Evolutionary conservation across 176 grass and related monocot species (phyloP).

Genomic region (Oryza meridionalis): DNA sequence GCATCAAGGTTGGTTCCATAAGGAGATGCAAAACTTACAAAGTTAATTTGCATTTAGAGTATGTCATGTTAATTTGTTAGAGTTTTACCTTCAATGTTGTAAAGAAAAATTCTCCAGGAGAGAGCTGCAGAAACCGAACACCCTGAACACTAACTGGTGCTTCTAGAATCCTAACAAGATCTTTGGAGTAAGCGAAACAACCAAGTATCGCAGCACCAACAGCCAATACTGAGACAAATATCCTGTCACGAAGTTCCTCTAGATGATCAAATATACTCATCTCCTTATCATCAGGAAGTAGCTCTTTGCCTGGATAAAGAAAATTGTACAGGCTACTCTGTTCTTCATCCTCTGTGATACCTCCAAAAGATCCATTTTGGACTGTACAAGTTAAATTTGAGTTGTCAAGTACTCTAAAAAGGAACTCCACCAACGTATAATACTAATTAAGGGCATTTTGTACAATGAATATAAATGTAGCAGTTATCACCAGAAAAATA

Average conservation of each 20-base stretch:
- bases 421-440: slow-evolving; percentile 30
- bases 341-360: slow-evolving; percentile 53
- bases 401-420: slow-evolving; percentile 21
- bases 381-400: slow-evolving; percentile 41
- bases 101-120: slow-evolving; percentile 99
- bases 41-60: background rate
- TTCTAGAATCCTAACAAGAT: slow-evolving; percentile 83
- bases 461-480: slow-evolving; percentile 8
- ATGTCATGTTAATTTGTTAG: slow-evolving; percentile 3
- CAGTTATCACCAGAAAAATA: background rate
- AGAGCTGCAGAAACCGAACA: slow-evolving; percentile 93
- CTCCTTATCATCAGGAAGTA: slow-evolving; percentile 95
- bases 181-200: slow-evolving; percentile 89
- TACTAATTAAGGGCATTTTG: background rate
- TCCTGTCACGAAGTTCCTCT: slow-evolving; percentile 89
- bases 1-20: background rate
- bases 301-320: slow-evolving; percentile 90
- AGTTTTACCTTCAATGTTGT: slow-evolving; percentile 90
- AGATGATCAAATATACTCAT: slow-evolving; percentile 99
- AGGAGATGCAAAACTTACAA: background rate
- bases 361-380: slow-evolving; percentile 50
- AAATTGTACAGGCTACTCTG: slow-evolving; percentile 71
- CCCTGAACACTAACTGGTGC: slow-evolving; percentile 90
- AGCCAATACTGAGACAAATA: slow-evolving; percentile 88
- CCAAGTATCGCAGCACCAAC: slow-evolving; percentile 85